Base-by-base conservation (phyloP, 768 basidiomycete genomes). In the Lenzites betulinus region DNA sequence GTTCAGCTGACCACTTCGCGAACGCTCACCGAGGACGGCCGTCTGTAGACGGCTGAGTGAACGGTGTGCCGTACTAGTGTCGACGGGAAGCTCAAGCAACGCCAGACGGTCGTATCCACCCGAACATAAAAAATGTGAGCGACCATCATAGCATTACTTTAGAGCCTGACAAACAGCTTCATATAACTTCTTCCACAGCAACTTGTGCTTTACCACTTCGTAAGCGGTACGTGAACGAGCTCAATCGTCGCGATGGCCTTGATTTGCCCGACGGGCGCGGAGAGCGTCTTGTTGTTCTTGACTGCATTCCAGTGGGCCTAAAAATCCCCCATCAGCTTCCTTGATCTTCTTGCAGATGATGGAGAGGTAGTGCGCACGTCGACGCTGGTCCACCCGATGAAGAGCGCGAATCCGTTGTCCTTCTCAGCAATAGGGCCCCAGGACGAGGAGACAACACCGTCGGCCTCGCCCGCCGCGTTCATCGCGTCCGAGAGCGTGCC, bases 301-400 rank as follows among this genome's bases (percentile, higher is more conserved):
- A 62, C 55, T 3, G 43, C 22, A 7, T 51, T 38, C 44, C 43
- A 47, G 20, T 62, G 60, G 1, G 54, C 51, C 60, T 62, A 36
- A 0, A 20, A 12, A 46, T 18, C 9, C 28, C 50, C 38, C 13
- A 5, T 30, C 7, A 23, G 39, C 25, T 18, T 16, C 11, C 38
- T 1, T 0, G 38, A 28, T 1, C 35, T 20, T 39, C 23, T 23
- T 33, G n/a, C 16, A 30, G 2, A 16, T 15, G 1, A 26, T 0
- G 16, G 2, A 33, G 30, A 33, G 30, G n/a, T 11, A 33, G 49
- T 48, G 33, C 36, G 58, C 28, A 49, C 62, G 9, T 63, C 57
- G 6, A 63, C 56, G 16, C 33, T 57, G 16, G 18, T 15, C 62
- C 62, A 63, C 25, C 62, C 62, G 18, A 58, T 43, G 47, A 63